These are phyloP conservation scores for Aureobasidium mangrovei DNA, from an alignment of 2,329 filamentous ascomycete species.

Conservation along the genomic window DNA sequence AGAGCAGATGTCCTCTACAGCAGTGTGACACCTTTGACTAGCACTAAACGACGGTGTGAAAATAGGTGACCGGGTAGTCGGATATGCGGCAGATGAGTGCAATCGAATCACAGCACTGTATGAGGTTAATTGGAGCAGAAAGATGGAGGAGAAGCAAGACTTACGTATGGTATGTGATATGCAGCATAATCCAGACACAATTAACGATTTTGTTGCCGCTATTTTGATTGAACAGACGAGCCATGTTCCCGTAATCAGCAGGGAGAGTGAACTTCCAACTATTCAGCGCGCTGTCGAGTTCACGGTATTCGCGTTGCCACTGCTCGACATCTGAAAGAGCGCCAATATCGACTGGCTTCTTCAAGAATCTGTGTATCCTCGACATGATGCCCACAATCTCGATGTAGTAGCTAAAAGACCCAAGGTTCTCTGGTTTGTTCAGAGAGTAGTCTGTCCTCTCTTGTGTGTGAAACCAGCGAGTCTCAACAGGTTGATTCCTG, in stretches of 20 bases:
- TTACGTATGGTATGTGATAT: slow-evolving; percentile 79
- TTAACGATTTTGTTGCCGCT: slow-evolving; percentile 60
- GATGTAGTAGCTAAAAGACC: slow-evolving; percentile 82
- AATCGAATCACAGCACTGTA: slow-evolving; percentile 69
- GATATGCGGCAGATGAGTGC: slow-evolving; percentile 87
- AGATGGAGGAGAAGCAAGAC: slow-evolving; percentile 21
- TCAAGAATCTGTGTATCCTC: slow-evolving; percentile 79
- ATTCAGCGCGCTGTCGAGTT: slow-evolving; percentile 70
- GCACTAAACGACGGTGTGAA: slow-evolving; percentile 85
- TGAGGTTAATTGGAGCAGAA: slow-evolving; percentile 19
- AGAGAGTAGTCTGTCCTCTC: slow-evolving; percentile 39
- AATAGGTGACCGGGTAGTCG: slow-evolving; percentile 76
- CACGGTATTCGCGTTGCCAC: slow-evolving; percentile 81
- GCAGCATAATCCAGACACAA: slow-evolving; percentile 83
- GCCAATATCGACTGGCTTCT: slow-evolving; percentile 81
- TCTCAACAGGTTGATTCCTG: slow-evolving; percentile 76
- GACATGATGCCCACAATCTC: slow-evolving; percentile 82
- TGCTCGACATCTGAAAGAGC: slow-evolving; percentile 75
- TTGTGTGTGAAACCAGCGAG: slow-evolving; percentile 60
- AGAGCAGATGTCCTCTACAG: slow-evolving; percentile 73
- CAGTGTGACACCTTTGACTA: slow-evolving; percentile 70
- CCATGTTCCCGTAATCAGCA: slow-evolving; percentile 74
- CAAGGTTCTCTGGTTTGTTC: slow-evolving; percentile 69
- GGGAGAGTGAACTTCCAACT: slow-evolving; percentile 80
- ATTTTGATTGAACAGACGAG: slow-evolving; percentile 58